Conservation (phyloP, 176 grass and related monocot species). For the Eleusine coracana region DNA sequence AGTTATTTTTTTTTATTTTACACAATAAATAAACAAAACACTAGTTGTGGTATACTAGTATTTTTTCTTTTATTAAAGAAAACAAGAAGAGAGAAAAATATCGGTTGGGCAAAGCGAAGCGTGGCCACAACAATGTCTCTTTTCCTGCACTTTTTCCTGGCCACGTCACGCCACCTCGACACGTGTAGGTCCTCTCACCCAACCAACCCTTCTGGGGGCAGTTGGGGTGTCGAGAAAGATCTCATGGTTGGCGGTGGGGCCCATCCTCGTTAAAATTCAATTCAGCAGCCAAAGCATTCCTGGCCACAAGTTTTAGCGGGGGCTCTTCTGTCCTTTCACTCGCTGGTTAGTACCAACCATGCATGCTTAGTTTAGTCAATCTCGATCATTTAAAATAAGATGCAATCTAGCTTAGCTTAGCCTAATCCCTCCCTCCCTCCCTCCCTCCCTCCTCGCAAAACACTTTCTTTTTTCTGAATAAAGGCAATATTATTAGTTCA, state of each 20-base stretch:
- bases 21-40: no score
- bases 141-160: conserved; percentile 32
- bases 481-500: no score
- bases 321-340: not conserved
- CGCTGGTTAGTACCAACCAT: no score
- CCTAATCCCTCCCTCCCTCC: no score
- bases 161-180: conserved; percentile 47
- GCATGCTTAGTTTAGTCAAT: not conserved
- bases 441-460: no score
- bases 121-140: conserved; percentile 1
- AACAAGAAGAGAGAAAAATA: not conserved
- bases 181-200: conserved; percentile 19
- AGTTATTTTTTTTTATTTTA: no score
- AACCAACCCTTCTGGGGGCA: not conserved
- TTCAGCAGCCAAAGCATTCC: not conserved
- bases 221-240: conserved; percentile 20
- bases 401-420: no score
- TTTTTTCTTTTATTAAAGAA: no score
- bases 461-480: no score
- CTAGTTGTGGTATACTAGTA: no score
- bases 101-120: not conserved
- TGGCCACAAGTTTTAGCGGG: conserved; percentile 32
- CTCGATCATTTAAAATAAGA: no score
- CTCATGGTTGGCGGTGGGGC: not conserved
- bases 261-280: not conserved